A percentile compares a stretch with the other conserved stretches of the same genome.
These are phyloP conservation scores for Diutina neorugosa DNA, from an alignment of 1,139 yeast species.

Conservation along the genomic window DNA sequence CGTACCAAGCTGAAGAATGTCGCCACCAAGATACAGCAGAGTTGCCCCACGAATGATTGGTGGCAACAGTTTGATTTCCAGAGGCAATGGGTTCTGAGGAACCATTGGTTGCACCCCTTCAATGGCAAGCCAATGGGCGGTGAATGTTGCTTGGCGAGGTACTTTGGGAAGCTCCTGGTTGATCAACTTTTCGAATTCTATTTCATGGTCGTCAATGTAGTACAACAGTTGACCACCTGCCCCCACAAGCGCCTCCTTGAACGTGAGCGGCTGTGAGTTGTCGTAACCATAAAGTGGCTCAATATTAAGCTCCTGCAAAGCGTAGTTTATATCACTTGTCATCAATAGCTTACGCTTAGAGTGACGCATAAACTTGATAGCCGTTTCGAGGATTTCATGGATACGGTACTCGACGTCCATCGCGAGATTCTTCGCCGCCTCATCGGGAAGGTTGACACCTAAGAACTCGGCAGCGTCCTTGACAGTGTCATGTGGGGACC, in stretches of 20 bases:
- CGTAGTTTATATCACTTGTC: conserved; percentile 71
- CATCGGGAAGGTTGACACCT: conserved; percentile 80
- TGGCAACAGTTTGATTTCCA: conserved; percentile 55
- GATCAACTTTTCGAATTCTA: conserved; percentile 87
- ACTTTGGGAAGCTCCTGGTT: conserved; percentile 93
- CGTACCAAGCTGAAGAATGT: conserved; percentile 1
- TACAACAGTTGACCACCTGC: conserved; percentile 87
- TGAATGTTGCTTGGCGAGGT: conserved; percentile 82
- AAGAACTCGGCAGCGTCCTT: conserved; percentile 91
- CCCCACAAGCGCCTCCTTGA: conserved; percentile 76
- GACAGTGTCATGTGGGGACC: conserved; percentile 98
- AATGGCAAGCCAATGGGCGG: conserved; percentile 97
- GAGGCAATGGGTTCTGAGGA: conserved; percentile 87
- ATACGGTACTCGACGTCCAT: conserved; percentile 98
- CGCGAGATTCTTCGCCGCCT: conserved; percentile 86
- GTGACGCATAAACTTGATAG: conserved; percentile 92
- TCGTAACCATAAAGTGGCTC: conserved; percentile 81
- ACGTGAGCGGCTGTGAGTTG: conserved; percentile 46
- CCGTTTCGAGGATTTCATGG: conserved; percentile 90
- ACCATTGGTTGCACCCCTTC: conserved; percentile 98
- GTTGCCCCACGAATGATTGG: conserved; percentile 67
- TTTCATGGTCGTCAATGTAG: conserved; percentile 81
- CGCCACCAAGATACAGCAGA: conserved; percentile 25
- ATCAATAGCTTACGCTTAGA: conserved; percentile 74
- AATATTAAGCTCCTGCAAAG: conserved; percentile 74